Conservation (phyloP, 2,329 filamentous ascomycete genomes). For the Zymoseptoria pseudotritici region DNA sequence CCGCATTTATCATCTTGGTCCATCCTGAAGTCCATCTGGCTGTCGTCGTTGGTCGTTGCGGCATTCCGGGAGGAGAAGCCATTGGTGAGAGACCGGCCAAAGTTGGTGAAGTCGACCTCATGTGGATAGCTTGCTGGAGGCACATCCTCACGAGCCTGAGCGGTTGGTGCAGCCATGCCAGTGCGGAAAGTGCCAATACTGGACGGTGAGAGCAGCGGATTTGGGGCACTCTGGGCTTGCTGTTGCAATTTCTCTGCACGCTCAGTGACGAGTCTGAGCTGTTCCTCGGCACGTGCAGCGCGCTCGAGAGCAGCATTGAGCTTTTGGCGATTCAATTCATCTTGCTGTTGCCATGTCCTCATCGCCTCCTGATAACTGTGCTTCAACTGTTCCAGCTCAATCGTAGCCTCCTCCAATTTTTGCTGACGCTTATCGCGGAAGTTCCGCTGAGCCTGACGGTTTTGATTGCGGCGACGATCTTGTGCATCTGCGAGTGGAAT, state of each 20-base stretch:
- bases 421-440: constrained; percentile 84
- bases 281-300: constrained; percentile 4
- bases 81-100: constrained; percentile 5
- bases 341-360: not conserved
- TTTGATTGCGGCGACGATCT: constrained; percentile 90
- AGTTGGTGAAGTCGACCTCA: constrained; percentile 22
- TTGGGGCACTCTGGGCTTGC: not conserved
- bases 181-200: not conserved
- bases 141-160: not conserved
- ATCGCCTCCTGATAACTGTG: not conserved
- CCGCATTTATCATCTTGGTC: constrained; percentile 20
- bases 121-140: not conserved
- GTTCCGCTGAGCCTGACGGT: constrained; percentile 80
- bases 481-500: constrained; percentile 70
- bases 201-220: not conserved
- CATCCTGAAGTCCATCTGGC: constrained; percentile 16
- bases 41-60: constrained; percentile 12
- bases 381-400: constrained; percentile 38
- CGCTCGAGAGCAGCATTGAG: constrained; percentile 1
- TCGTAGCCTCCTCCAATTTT: constrained; percentile 49
- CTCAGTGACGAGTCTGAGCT: constrained; percentile 1
- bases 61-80: constrained; percentile 4
- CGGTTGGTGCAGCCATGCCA: not conserved
- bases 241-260: constrained; percentile 1
- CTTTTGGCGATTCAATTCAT: not conserved